Evolutionary conservation across 306 rosid species (phyloP), one percentile per base, ranked within the genome.

Genomic region (Phaseolus lunatus): DNA sequence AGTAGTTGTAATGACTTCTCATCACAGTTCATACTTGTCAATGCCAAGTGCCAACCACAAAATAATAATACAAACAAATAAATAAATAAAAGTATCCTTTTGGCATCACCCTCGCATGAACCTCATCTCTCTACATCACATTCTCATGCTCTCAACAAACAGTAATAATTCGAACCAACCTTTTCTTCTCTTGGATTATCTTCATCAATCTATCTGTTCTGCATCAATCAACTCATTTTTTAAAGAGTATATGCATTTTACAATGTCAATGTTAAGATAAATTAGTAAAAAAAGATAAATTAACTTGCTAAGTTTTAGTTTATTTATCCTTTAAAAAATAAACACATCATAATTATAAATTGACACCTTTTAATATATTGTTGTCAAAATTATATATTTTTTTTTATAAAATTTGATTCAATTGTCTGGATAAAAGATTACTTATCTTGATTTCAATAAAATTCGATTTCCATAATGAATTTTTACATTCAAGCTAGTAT

Each of bases 31-130:
- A 43, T 43, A 12, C 48, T 44, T 67, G 85, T 75, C 53, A 47
- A 8, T 47, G 53, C 87, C 90, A 85, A 80, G 82, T 37, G 39
- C 86, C 90, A 87, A 84, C 84, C 72, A 43, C 53, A 43, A 43
- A 62, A 29, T 16, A 12, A 47, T 14, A 14, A 15, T 47, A 47
- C 1, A 3, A 15, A 15, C 5, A 47, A 23, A 11, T 3, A 67
- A 49, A n/a, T 49, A 49, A 24, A 11, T 19, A 67, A 39, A 67
- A 41, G 35, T 67, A 43, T 41, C 22, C 9, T 66, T 8, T 64
- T 22, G 35, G 70, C 70, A 65, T 39, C 5, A 39, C 4, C n/a
- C 6, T 37, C 47, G 0, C 26, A 64, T 33, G 48, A 39, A 66
- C 31, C 19, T 10, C 35, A 23, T 67, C 54, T 43, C 54, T 67